Base-by-base conservation (phyloP, 2,329 filamentous ascomycete genomes). In the Penicillium rolfsii region DNA sequence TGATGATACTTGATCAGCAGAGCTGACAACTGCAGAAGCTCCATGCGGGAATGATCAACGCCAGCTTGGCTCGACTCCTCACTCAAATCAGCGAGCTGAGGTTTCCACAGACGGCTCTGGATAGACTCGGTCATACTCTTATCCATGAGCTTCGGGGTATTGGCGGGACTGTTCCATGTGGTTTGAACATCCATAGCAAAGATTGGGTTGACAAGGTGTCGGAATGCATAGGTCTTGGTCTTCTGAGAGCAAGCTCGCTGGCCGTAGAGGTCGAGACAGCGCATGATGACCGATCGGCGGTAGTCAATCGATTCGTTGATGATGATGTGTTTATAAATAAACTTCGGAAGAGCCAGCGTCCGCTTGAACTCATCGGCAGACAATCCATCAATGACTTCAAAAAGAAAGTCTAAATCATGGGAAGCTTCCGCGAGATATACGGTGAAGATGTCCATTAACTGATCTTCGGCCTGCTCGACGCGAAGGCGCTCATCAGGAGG, bases 1-100 rank as follows among this genome's bases (percentile, higher is more conserved):
- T 94, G 88, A 71, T 99, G 92, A 71, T 98, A 96, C 74, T 99
- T 99, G 77, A 99, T 89, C 41, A 99, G 83, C 81, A 99, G 88
- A 0, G 95, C 93, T 5, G 95, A 97, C 48, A 98, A 85, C 74
- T 99, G 96, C 49, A 99, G 85, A 9, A 97, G 85, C 74, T 99
- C 96, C 87, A 98, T 97, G 16, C 95, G 86, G 1, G 93, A 96
- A 76, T 98, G 95, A 73, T 99, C 95, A 55, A 98, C 92, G 12
- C 93, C 93, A 38, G 91, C 87, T 70, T 94, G 92, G 3, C 85
- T 87, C 38, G 89, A 87, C 70, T 98, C 95, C 68, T 98, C 94
- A 41, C 88, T 87, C 2, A 89, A 84, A 75, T 96, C 93, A 28
- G 89, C 87, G 35, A 93, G 82, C 64, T 96, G 92, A 24, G 93